Conservation (phyloP, 2,329 filamentous ascomycete species). For the Phaeosphaeria sp. region DNA sequence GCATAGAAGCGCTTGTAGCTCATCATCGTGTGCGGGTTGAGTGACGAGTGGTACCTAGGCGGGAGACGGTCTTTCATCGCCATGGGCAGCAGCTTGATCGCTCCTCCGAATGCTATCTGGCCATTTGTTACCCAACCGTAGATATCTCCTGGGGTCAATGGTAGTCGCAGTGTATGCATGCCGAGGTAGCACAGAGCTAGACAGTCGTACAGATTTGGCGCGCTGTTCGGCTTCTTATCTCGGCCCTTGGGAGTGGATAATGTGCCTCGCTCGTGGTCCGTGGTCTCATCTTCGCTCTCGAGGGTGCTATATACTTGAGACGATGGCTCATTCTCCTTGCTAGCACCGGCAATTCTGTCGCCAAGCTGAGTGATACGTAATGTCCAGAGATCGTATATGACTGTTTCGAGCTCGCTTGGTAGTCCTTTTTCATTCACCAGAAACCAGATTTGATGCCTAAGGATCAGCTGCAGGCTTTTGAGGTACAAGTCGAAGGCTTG, state of each 20-base stretch:
- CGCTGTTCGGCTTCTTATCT: constrained; percentile 57
- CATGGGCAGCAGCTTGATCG: constrained; percentile 64
- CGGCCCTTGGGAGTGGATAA: constrained; percentile 37
- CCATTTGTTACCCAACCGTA: constrained; percentile 70
- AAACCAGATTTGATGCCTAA: constrained; percentile 81
- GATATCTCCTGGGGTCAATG: constrained; percentile 77
- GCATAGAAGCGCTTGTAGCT: constrained; percentile 67
- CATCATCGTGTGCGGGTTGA: constrained; percentile 62
- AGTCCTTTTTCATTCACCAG: constrained; percentile 72
- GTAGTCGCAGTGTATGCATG: constrained; percentile 75
- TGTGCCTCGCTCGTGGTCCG: constrained; percentile 36
- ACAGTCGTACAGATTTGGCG: constrained; percentile 75
- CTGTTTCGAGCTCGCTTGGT: constrained; percentile 75
- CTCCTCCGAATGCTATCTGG: constrained; percentile 71
- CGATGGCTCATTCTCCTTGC: constrained; percentile 44
- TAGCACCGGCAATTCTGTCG: constrained; percentile 48
- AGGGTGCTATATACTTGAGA: constrained; percentile 66
- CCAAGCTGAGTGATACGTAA: constrained; percentile 70
- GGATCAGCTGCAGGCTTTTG: constrained; percentile 81
- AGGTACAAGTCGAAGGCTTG: constrained; percentile 80
- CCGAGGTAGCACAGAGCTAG: constrained; percentile 82
- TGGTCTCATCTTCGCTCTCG: constrained; percentile 52
- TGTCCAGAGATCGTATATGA: constrained; percentile 86
- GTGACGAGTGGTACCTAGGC: constrained; percentile 62
- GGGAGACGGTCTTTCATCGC: constrained; percentile 72